A percentile compares a stretch with the other conserved stretches of the same genome.
These are phyloP conservation scores for Hanseniaspora meyeri DNA, from an alignment of 805 yeast genomes.

Conservation along the genomic window DNA sequence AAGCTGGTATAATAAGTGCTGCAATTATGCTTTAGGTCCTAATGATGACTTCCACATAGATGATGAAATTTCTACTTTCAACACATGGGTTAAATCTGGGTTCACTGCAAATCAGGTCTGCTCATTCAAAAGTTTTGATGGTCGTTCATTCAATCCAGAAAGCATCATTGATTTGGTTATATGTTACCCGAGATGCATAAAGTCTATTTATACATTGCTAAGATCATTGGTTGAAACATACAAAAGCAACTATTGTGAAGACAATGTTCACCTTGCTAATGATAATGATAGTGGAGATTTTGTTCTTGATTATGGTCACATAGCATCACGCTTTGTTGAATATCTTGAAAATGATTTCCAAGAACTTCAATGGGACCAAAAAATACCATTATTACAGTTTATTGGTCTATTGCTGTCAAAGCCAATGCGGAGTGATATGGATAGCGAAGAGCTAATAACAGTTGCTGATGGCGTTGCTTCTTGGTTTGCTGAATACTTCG, in stretches of 20 bases:
- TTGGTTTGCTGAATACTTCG: conserved; percentile 29
- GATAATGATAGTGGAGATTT: not conserved
- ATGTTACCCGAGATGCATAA: not conserved
- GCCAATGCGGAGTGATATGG: not conserved
- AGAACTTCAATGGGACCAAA: not conserved
- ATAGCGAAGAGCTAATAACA: not conserved
- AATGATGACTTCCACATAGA: not conserved
- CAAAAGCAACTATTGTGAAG: not conserved
- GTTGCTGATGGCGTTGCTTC: not conserved
- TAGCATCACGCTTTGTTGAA: not conserved
- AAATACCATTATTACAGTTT: not conserved
- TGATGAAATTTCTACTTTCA: not conserved
- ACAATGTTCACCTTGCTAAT: not conserved
- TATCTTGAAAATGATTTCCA: not conserved
- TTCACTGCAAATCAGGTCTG: not conserved
- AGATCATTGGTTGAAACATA: not conserved
- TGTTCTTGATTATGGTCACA: not conserved
- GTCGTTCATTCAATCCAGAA: not conserved
- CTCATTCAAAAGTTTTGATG: not conserved
- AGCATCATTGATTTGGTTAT: not conserved
- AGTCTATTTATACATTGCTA: not conserved
- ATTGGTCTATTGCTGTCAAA: not conserved
- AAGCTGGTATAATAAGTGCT: not conserved
- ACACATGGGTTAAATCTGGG: not conserved
- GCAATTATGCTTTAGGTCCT: not conserved